phyloP scores from a whole-genome alignment of 2,329 filamentous ascomycete genomes.

The Stromatinia cepivora region DNA sequence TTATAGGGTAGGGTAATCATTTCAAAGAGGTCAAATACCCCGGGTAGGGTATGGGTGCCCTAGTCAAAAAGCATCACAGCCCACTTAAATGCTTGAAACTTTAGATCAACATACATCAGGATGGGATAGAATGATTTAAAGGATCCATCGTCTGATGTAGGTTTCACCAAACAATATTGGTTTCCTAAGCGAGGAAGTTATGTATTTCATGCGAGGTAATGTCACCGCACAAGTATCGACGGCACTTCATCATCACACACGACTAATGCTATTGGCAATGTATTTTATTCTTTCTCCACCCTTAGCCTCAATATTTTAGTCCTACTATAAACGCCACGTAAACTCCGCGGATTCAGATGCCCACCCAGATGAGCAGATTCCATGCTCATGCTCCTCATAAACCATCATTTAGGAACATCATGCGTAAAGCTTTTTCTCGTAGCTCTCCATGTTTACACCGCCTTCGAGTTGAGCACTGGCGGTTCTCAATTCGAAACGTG shows the following conservation, averaged over 20 bases:
- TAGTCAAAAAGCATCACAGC: background rate
- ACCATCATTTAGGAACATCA: constrained; percentile 45
- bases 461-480: constrained; percentile 95
- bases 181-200: background rate
- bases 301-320: background rate
- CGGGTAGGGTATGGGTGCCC: too few species aligned
- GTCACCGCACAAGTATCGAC: background rate
- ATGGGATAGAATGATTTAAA: background rate
- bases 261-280: background rate
- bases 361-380: background rate
- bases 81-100: too few species aligned
- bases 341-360: background rate
- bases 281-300: constrained; percentile 22
- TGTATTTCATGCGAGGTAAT: background rate
- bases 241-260: background rate
- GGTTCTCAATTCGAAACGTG: constrained; percentile 92
- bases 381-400: constrained; percentile 3
- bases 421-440: constrained; percentile 99
- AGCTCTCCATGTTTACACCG: constrained; percentile 97
- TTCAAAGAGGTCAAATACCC: too few species aligned
- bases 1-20: too few species aligned
- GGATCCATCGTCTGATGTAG: background rate
- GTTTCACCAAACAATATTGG: background rate
- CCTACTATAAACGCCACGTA: constrained; percentile 5
- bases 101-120: too few species aligned